Conservation (phyloP, 306 rosid genomes). For the Gleditsia sinensis region DNA sequence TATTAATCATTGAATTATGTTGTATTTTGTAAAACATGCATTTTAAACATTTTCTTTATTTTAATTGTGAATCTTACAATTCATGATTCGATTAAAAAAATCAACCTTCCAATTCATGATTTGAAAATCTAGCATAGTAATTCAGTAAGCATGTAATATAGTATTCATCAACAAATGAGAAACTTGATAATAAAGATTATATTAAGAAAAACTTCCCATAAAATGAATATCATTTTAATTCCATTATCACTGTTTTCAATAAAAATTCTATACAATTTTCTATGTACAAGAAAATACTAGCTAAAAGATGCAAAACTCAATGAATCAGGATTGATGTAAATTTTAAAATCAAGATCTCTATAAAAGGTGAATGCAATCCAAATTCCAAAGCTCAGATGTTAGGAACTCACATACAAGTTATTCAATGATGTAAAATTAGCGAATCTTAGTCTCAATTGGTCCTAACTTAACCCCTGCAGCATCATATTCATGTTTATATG, state of each 20-base stretch:
- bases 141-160: no score
- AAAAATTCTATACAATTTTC: not conserved
- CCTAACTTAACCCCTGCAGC: not conserved
- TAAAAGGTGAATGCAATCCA: not conserved
- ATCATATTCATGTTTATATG: not conserved
- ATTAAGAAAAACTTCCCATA: not conserved
- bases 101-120: no score
- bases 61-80: no score
- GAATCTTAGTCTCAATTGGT: not conserved
- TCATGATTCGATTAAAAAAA: no score
- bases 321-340: not conserved
- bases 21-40: no score
- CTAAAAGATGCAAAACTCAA: not conserved
- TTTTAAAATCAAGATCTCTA: not conserved
- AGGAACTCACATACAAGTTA: not conserved
- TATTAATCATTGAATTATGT: no score
- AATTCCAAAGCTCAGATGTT: constrained; percentile 9
- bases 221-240: no score
- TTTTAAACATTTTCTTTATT: no score
- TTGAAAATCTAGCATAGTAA: no score
- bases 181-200: no score
- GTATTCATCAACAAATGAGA: no score
- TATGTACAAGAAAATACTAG: not conserved
- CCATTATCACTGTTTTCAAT: no score
- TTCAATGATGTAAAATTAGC: constrained; percentile 12